Conservation (phyloP, 1,284 basidiomycete species). For the Leccinum griseonigrum region DNA sequence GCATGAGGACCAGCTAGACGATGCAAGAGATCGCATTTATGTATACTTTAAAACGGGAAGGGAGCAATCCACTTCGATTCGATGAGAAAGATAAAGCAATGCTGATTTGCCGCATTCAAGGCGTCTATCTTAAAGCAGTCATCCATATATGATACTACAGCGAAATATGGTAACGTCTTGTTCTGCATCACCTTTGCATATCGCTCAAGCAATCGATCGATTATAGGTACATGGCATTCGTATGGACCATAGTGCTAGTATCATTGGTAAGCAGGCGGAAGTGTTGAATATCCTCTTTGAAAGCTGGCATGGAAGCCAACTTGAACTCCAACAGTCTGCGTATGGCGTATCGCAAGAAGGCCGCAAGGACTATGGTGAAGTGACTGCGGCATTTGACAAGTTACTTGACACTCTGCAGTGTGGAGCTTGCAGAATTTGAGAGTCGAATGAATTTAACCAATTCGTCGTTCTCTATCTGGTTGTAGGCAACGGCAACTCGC, state of each 20-base stretch:
- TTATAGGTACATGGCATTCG: constrained; percentile 85
- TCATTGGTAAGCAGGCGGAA: constrained; percentile 75
- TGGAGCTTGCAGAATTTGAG: constrained; percentile 73
- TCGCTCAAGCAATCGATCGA: constrained; percentile 13
- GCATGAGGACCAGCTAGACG: too few species aligned
- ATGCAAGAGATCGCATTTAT: too few species aligned
- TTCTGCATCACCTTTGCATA: neutral
- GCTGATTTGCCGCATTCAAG: constrained; percentile 71
- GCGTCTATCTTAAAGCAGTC: constrained; percentile 85
- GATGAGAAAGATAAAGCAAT: constrained; percentile 79
- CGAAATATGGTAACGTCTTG: constrained; percentile 78
- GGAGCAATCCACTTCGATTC: constrained; percentile 89
- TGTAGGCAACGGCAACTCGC: constrained; percentile 28
- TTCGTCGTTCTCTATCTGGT: constrained; percentile 33
- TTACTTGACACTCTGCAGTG: constrained; percentile 68
- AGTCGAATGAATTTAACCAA: constrained; percentile 45
- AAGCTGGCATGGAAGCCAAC: constrained; percentile 87
- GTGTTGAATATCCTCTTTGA: constrained; percentile 66
- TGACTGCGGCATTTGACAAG: constrained; percentile 67
- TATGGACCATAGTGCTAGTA: constrained; percentile 58
- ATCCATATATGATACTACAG: constrained; percentile 92
- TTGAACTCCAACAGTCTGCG: constrained; percentile 85
- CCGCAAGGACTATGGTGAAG: constrained; percentile 61
- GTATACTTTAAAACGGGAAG: constrained; percentile 82
- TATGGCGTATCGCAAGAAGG: constrained; percentile 84